phyloP scores from a whole-genome alignment of 2,329 filamentous ascomycete species.

The Cladosporium sp. region DNA sequence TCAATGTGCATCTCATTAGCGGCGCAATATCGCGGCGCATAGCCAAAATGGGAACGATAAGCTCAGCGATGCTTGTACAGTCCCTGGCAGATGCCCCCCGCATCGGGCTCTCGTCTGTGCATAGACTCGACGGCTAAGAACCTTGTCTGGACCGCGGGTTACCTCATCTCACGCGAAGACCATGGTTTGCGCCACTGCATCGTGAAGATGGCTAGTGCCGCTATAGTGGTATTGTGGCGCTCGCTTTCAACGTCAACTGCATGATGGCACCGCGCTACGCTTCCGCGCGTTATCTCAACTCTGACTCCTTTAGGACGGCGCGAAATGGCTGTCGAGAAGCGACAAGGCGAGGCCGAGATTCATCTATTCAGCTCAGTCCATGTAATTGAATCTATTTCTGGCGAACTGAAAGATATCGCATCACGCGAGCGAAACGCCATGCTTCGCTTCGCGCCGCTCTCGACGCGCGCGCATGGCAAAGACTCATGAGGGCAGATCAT shows the following conservation, averaged over 20 bases:
- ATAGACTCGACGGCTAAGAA: background rate
- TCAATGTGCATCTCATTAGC: too few species aligned
- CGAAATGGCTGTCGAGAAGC: background rate
- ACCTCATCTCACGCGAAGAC: background rate
- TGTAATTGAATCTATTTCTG: background rate
- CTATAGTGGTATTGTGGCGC: background rate
- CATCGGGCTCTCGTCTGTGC: background rate
- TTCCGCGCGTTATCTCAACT: background rate
- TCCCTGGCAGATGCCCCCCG: background rate
- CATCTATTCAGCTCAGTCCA: background rate
- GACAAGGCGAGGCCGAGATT: background rate
- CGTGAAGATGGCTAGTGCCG: background rate
- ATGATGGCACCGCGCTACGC: background rate
- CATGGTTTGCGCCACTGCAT: background rate
- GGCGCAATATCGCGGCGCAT: too few species aligned
- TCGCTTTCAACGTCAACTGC: constrained; percentile 1
- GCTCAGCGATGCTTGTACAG: background rate
- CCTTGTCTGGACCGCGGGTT: background rate
- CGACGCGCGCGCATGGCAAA: background rate
- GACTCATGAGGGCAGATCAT: background rate
- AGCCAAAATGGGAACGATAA: too few species aligned
- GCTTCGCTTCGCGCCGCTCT: background rate
- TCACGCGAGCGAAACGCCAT: background rate
- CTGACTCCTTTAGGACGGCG: background rate
- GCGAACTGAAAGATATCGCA: background rate